A percentile compares a stretch with the other conserved stretches of the same genome.
Evolutionary conservation across 2,329 filamentous ascomycete species (phyloP).

Genomic region (Podosphaera aphanis): DNA sequence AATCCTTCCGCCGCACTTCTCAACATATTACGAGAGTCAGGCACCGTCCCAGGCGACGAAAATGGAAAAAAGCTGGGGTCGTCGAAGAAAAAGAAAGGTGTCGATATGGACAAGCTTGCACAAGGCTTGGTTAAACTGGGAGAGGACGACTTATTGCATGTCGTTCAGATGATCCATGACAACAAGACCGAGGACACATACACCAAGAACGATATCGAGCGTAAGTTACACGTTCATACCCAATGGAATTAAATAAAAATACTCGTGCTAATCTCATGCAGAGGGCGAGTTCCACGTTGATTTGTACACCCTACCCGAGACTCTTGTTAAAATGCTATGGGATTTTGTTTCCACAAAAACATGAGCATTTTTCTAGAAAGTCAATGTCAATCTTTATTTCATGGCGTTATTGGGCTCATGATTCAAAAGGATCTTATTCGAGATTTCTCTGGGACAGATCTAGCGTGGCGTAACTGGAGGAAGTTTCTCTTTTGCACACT

Average conservation of each 20-base stretch:
- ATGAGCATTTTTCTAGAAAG: too few relatives aligned
- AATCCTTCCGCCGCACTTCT: conserved; percentile 79
- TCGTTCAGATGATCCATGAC: conserved; percentile 96
- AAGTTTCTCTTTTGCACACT: too few relatives aligned
- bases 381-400: too few relatives aligned
- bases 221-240: conserved; percentile 28
- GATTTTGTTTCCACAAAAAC: conserved; percentile 35
- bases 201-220: conserved; percentile 89
- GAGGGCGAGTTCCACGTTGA: conserved; percentile 97
- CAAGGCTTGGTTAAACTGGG: conserved; percentile 70
- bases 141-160: conserved; percentile 81
- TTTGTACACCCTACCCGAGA: conserved; percentile 85
- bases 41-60: conserved; percentile 58
- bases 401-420: too few relatives aligned
- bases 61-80: conserved; percentile 37
- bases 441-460: too few relatives aligned
- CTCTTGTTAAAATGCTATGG: conserved; percentile 81
- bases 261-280: conserved; percentile 15
- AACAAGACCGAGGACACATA: conserved; percentile 87
- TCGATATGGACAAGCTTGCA: conserved; percentile 92
- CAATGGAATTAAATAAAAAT: neutral
- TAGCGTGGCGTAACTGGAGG: too few relatives aligned
- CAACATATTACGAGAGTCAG: conserved; percentile 57
- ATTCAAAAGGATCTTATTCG: too few relatives aligned
- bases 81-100: conserved; percentile 39